A percentile compares a stretch with the other conserved stretches of the same genome.
Evolutionary conservation across 805 yeast species (phyloP).

Genomic region (Wickerhamomyces tratensis): DNA sequence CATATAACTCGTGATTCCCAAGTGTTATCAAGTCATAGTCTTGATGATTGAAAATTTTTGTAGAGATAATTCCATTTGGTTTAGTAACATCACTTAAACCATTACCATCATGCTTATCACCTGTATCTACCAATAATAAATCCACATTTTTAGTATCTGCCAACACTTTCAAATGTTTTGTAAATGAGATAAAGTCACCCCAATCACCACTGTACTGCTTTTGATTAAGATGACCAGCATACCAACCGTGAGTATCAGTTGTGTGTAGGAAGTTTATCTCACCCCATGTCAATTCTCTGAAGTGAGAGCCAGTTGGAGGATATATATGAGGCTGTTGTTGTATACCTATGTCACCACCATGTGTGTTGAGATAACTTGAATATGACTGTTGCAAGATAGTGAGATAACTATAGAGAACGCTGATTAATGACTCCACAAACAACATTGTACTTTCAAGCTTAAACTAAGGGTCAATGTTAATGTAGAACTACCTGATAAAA

Average conservation of each 20-base stretch:
- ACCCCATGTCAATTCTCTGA: constrained; percentile 57
- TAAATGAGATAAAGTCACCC: constrained; percentile 83
- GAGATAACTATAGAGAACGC: no score
- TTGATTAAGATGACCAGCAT: constrained; percentile 81
- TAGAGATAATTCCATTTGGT: constrained; percentile 61
- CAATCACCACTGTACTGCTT: constrained; percentile 73
- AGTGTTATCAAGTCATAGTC: constrained; percentile 74
- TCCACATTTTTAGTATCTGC: constrained; percentile 47
- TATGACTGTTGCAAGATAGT: not conserved
- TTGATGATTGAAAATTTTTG: constrained; percentile 49
- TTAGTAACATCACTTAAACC: constrained; percentile 74
- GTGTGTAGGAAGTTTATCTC: constrained; percentile 83
- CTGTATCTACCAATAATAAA: constrained; percentile 71
- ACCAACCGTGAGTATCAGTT: constrained; percentile 98
- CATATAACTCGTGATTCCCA: constrained; percentile 89
- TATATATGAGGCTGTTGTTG: constrained; percentile 17
- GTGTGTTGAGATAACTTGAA: not conserved
- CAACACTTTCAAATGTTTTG: constrained; percentile 33
- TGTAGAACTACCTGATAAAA: no score
- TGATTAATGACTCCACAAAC: no score
- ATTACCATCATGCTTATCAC: constrained; percentile 93
- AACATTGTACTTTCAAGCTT: no score
- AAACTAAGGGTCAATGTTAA: no score
- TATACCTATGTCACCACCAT: not conserved
- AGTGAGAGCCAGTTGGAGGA: constrained; percentile 23